A percentile compares a stretch with the other conserved stretches of the same genome.
Conservation (phyloP, 169 alveolate genomes). For the Plasmodium yoelii region DNA sequence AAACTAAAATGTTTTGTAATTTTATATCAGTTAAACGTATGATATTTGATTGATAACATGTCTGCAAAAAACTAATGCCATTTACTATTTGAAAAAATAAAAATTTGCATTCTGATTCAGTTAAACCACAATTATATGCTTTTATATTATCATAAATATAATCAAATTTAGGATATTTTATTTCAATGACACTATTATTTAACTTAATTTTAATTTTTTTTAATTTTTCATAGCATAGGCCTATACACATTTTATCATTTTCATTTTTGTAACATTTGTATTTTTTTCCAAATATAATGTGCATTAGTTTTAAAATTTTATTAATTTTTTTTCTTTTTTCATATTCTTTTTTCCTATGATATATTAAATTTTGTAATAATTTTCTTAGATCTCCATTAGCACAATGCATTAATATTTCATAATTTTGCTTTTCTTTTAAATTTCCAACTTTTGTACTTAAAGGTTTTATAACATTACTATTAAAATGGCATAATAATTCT, state of each 20-base stretch:
- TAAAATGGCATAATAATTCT: slow-evolving; percentile 84
- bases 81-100: slow-evolving; percentile 82
- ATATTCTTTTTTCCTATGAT: slow-evolving; percentile 67
- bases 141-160: slow-evolving; percentile 53
- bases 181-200: slow-evolving; percentile 42
- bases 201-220: slow-evolving; percentile 52
- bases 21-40: slow-evolving; percentile 84
- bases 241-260: slow-evolving; percentile 32
- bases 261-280: slow-evolving; percentile 50
- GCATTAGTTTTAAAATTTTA: slow-evolving; percentile 65
- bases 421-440: slow-evolving; percentile 66
- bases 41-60: slow-evolving; percentile 85
- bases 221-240: slow-evolving; percentile 67
- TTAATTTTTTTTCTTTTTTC: slow-evolving; percentile 72
- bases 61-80: slow-evolving; percentile 83
- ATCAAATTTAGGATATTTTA: slow-evolving; percentile 43
- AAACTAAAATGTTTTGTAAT: slow-evolving; percentile 83
- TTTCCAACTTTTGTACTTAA: slow-evolving; percentile 76
- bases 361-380: slow-evolving; percentile 62
- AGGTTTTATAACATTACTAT: slow-evolving; percentile 84
- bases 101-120: slow-evolving; percentile 82
- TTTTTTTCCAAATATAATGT: slow-evolving; percentile 51
- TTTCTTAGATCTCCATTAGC: slow-evolving; percentile 84
- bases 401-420: slow-evolving; percentile 84
- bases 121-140: slow-evolving; percentile 78